Evolutionary conservation across 495 filamentous ascomycete genomes (phyloP), one percentile per base, ranked within the genome.

Genomic region (Penicillium desertorum): DNA sequence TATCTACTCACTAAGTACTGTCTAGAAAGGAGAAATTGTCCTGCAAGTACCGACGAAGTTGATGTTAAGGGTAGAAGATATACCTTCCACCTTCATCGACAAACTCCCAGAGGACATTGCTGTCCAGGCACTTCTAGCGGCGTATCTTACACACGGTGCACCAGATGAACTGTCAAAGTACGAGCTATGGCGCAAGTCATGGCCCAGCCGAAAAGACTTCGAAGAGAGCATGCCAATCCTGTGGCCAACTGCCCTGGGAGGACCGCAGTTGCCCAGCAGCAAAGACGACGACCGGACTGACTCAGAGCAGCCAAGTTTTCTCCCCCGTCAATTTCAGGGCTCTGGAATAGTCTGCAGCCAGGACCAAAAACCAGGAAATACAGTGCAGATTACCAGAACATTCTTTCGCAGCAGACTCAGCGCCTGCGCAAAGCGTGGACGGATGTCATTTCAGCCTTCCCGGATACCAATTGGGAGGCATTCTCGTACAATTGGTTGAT

Each of bases 401-500:
- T 92, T 22, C 77, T 96, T 0, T 17, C 68, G 0, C 78, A 80
- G 34, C 91, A 94, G 62, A 70, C 79, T 46, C 57, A 70, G 27
- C 89, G 90, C 55, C 71, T 95, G 42, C 64, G 70, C n/a, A 66
- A 65, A 8, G 88, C 91, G 59, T 89, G 85, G 81, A 62, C 71
- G 0, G 70, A 69, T 29, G 81, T 87, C 2, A 65, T 70, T 12
- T 56, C 70, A 20, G 78, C 81, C 1, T 86, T 85, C 50, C 81
- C 82, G 2, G 62, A 75, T 14, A 72, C 85, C 2, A 63, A 78
- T 10, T 78, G 80, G 61, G 72, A 79, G 1, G 63, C 67, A 8
- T 93, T 87, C 68, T 75, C 78, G 4, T 88, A 93, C 69, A 73
- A 83, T 59, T 96, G 91, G 92, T 77, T 88, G 14, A 81, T 91